Base-by-base conservation (phyloP, 2,329 filamentous ascomycete species). In the Talaromyces atroroseus region DNA sequence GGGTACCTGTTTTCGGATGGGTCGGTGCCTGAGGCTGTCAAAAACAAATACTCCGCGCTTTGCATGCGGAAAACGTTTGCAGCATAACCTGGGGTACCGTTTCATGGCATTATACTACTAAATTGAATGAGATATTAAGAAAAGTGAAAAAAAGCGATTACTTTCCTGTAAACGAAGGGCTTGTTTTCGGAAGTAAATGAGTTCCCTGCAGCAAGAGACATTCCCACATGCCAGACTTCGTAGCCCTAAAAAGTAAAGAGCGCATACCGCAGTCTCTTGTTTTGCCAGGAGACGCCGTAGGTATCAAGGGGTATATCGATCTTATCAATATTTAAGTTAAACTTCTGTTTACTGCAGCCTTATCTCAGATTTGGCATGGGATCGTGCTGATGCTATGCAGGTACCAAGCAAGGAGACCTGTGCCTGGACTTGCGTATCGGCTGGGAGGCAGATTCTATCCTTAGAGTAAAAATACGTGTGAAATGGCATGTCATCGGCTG, bases 11-110 rank as follows among this genome's bases (percentile, higher is more conserved):
- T 54, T 54, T 44, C 52, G 45, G 52, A 32, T 1, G 12, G 16
- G 18, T 49, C 18, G 52, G 18, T 49, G 52, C 52, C 52, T 54
- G 45, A 54, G 52, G 52, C 52, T 12, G 21, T 16, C 12, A 8
- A 5, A 16, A 45, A 29, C 20, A 36, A 42, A 42, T 11, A 20
- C 11, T 16, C 32, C 32, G 24, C 38, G 16, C 34, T 10, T 53
- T 12, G 51, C 51, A 53, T 47, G 51, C 51, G 42, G 51, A 36
- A 47, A 14, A 24, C 36, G 52, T 49, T 54, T 46, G 45, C 52
- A 49, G 45, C 34, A 20, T 2, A 18, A 14, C n/a, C 4, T 18
- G 36, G n/a, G n/a, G 36, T 40, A 18, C 36, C 16, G 18, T 11
- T 29, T 40, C 11, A n/a, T 14, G n/a, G 5, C 36, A 40, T 6